Evolutionary conservation across 768 basidiomycete genomes (phyloP).

Genomic region (Inosperma sp.): DNA sequence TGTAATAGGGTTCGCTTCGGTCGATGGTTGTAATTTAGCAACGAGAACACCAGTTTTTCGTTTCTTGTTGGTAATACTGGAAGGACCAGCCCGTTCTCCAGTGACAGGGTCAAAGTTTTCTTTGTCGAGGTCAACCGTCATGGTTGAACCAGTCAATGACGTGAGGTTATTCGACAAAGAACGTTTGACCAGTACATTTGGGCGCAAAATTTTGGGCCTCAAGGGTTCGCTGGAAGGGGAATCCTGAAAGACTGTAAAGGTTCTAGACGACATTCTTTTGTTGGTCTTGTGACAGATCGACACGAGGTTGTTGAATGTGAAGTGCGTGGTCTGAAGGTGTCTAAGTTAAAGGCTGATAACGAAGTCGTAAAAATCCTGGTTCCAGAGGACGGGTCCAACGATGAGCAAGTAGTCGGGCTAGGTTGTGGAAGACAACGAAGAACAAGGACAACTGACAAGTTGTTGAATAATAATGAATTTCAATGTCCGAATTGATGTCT

Average conservation of each 20-base stretch:
- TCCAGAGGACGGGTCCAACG: slow-evolving; percentile 3
- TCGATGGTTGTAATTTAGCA: slow-evolving; percentile 43
- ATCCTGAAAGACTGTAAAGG: slow-evolving; percentile 66
- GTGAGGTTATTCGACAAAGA: slow-evolving; percentile 28
- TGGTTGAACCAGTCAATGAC: slow-evolving; percentile 26
- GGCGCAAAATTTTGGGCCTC: slow-evolving; percentile 28
- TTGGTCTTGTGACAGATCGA: slow-evolving; percentile 20
- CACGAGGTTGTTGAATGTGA: slow-evolving; percentile 20
- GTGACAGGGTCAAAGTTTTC: slow-evolving; percentile 77
- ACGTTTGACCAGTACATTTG: slow-evolving; percentile 27
- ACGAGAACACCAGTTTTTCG: slow-evolving; percentile 58
- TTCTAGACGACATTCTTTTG: slow-evolving; percentile 47
- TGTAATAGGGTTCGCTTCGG: slow-evolving; percentile 43
- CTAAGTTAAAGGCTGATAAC: slow-evolving; percentile 8
- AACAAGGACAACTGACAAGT: slow-evolving; percentile 11
- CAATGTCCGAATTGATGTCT: not conserved
- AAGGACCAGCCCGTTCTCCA: slow-evolving; percentile 51
- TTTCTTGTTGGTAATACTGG: slow-evolving; percentile 46
- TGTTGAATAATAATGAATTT: no score
- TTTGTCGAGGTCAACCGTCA: slow-evolving; percentile 52
- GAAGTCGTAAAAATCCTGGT: slow-evolving; percentile 4
- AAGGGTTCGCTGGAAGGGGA: slow-evolving; percentile 34
- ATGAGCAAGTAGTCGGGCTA: not conserved
- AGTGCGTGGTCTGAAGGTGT: slow-evolving; percentile 12
- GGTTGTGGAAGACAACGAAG: not conserved